phyloP scores from a whole-genome alignment of 306 rosid species.

The Quercus cerris region DNA sequence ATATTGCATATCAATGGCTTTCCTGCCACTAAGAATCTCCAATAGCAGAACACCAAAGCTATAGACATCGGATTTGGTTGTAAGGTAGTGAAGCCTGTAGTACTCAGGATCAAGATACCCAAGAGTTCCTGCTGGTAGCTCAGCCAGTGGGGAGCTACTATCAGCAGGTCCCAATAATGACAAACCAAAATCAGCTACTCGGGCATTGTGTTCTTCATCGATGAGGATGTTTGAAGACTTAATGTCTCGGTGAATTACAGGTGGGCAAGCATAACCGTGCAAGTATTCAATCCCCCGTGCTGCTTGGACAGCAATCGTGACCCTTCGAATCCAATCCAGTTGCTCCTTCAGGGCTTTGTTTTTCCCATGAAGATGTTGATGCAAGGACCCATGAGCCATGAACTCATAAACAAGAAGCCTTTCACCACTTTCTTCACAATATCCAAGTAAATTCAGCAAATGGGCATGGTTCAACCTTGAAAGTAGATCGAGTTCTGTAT shows the following conservation, averaged over 20 bases:
- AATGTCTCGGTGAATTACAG: constrained; percentile 84
- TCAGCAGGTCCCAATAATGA: constrained; percentile 82
- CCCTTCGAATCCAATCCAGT: constrained; percentile 84
- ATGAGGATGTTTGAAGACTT: constrained; percentile 95
- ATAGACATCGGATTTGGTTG: constrained; percentile 93
- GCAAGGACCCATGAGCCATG: constrained; percentile 92
- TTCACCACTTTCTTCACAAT: constrained; percentile 86
- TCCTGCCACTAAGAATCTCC: constrained; percentile 89
- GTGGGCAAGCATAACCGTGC: constrained; percentile 92
- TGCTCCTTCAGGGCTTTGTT: constrained; percentile 64
- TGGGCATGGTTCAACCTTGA: constrained; percentile 88
- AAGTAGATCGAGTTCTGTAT: constrained; percentile 80
- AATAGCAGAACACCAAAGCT: constrained; percentile 87
- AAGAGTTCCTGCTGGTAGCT: constrained; percentile 90
- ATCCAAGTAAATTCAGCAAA: constrained; percentile 80
- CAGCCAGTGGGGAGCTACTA: constrained; percentile 85
- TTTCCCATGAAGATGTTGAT: constrained; percentile 82
- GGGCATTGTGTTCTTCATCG: constrained; percentile 93
- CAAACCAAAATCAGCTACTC: constrained; percentile 92
- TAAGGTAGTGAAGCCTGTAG: constrained; percentile 93
- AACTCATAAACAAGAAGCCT: constrained; percentile 90
- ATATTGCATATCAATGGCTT: constrained; percentile 92
- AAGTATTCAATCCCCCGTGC: constrained; percentile 87
- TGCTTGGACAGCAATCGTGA: constrained; percentile 91
- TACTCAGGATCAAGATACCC: constrained; percentile 98